Percentiles rank a stretch among this genome's conserved stretches.
phyloP scores from a whole-genome alignment of 306 rosid genomes.

The Sesbania bispinosa region DNA sequence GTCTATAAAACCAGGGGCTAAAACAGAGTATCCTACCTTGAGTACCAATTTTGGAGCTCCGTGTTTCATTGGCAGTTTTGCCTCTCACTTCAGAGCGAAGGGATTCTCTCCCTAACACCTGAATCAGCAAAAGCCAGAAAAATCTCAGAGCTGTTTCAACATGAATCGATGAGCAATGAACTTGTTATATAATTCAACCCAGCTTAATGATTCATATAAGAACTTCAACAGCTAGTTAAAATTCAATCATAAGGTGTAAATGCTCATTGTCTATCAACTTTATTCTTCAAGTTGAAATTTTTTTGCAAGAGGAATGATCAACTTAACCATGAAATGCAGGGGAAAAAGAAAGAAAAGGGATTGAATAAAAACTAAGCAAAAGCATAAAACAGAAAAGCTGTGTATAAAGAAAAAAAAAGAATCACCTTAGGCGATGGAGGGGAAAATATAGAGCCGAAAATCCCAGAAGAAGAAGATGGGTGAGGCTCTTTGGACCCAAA shows the following conservation, averaged over 20 bases:
- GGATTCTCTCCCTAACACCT: conserved; percentile 66
- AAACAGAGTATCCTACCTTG: conserved; percentile 42
- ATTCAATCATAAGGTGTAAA: background rate
- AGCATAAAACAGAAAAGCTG: background rate
- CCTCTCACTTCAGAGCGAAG: conserved; percentile 39
- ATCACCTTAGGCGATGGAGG: conserved; percentile 52
- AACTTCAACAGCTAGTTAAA: background rate
- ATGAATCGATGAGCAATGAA: background rate
- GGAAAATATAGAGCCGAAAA: conserved; percentile 53
- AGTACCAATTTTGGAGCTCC: conserved; percentile 38
- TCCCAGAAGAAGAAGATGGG: conserved; percentile 46
- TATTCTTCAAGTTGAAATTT: background rate
- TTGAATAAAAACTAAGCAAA: background rate
- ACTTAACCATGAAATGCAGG: background rate
- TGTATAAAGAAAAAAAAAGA: background rate
- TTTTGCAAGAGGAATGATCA: background rate
- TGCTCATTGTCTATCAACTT: background rate
- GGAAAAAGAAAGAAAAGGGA: too few species aligned
- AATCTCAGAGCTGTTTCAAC: conserved; percentile 23
- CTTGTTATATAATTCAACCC: background rate
- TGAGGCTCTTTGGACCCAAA: conserved; percentile 51
- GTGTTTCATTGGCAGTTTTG: conserved; percentile 36
- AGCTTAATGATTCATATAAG: too few species aligned
- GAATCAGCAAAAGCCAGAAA: conserved; percentile 13
- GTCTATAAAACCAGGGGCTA: background rate